Evolutionary conservation across 106 monocot species (phyloP), one percentile per base, ranked within the genome.

Genomic region (Narthecium ossifragum): DNA sequence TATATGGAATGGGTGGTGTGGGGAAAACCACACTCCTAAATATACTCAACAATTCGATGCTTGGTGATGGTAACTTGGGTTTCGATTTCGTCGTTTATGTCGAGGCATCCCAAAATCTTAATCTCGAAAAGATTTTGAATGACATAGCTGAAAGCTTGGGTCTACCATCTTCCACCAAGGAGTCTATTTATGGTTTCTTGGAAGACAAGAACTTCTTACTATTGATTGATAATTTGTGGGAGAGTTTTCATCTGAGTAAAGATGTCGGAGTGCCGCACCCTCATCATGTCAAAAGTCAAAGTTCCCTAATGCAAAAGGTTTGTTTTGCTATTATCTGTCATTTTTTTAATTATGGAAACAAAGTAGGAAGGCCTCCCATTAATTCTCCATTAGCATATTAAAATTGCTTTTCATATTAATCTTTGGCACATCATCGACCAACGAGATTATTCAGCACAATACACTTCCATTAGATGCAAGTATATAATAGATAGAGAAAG

Each of bases 221-320:
- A 25, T 11, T 74, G n/a, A 12, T 74, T 15, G 73, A 74, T 66
- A 66, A 74, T 39, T 26, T 74, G 10, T 66, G 60, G 73, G 54
- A 43, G 7, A 17, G 4, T 11, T 7, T 74, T 4, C 45, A 74
- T 29, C 54, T 74, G 2, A n/a, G n/a, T 39, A 11, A 31, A 11
- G 20, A 52, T 13, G 37, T 54, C 12, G 66, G 66, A 5, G 26
- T 66, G 11, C 66, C 66, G 11, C n/a, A n/a, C n/a, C n/a, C n/a
- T n/a, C n/a, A n/a, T n/a, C n/a, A n/a, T n/a, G n/a, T n/a, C n/a
- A n/a, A n/a, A n/a, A n/a, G n/a, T n/a, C n/a, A n/a, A n/a, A n/a
- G n/a, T n/a, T n/a, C n/a, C n/a, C n/a, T n/a, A n/a, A n/a, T n/a
- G n/a, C n/a, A n/a, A n/a, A n/a, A n/a, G n/a, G n/a, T n/a, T n/a